Evolutionary conservation across 345 rosid genomes (phyloP), one percentile per base, ranked within the genome.

Genomic region (Populus ilicifolia): DNA sequence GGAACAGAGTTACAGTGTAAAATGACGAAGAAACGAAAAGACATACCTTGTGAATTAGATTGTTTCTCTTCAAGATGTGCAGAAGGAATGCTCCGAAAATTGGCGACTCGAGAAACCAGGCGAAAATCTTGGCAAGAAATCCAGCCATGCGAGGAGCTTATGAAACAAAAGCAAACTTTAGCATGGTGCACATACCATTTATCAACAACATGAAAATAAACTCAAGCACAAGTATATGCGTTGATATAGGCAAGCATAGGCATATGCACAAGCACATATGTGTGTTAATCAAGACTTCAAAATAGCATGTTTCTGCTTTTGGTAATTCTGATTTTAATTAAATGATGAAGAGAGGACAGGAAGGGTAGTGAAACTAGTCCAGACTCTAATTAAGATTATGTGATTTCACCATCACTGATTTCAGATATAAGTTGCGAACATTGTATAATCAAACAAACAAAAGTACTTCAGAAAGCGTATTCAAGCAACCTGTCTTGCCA

Each of bases 101-200:
- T 52, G 77, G 72, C 6, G 81, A 81, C 73, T 91, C 93, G 82
- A 91, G 59, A 66, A 89, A 82, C 96, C 96, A 89, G 68, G 79
- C 88, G 30, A 88, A 89, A 0, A 89, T 46, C 70, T 88, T 89
- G 30, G 87, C 91, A 56, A 89, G 75, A 69, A 91, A 78, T 74
- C 96, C 93, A 17, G 93, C 91, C 96, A 89, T 78, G 30, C 96
- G 86, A 12, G 93, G 96, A 63, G 93, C 93, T 91, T 54, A 25
- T 16, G 54, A 12, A 52, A n/a, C 4, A 20, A 21, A 54, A 11
- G 10, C 61, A 21, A 21, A 54, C n/a, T 54, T 54, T 21, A 54
- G 61, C 12, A 54, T 8, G 0, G 20, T 54, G 23, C 25, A 54
- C 25, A 21, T 0, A 8, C 61, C 10, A 54, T 46, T 46, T 14